phyloP scores from a whole-genome alignment of 768 basidiomycete species.

The Suillus variegatus region DNA sequence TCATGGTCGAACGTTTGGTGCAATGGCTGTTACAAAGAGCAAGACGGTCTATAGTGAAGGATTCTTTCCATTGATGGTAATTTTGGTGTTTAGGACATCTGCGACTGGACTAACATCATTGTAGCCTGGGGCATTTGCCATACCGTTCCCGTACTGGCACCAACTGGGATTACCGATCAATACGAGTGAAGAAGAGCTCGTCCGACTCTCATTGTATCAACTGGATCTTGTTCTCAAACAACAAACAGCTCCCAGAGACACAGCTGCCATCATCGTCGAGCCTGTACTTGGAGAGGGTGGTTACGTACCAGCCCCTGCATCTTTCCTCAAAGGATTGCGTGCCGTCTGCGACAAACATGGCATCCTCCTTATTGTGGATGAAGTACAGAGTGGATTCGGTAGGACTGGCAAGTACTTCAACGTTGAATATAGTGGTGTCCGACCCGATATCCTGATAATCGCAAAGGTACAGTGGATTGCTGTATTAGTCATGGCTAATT shows the following conservation, averaged over 20 bases:
- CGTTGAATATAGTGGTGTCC: slow-evolving; percentile 81
- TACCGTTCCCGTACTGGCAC: slow-evolving; percentile 94
- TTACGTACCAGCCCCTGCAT: slow-evolving; percentile 84
- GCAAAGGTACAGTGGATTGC: slow-evolving; percentile 64
- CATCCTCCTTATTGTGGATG: slow-evolving; percentile 83
- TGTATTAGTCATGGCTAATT: slow-evolving; percentile 11
- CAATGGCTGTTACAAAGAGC: slow-evolving; percentile 91
- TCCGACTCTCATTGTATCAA: slow-evolving; percentile 71
- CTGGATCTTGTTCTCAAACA: slow-evolving; percentile 79
- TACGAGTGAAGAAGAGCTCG: slow-evolving; percentile 58
- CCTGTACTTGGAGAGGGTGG: slow-evolving; percentile 96
- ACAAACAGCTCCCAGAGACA: slow-evolving; percentile 81
- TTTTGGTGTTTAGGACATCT: slow-evolving; percentile 17
- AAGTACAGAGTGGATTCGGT: slow-evolving; percentile 90
- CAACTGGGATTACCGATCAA: slow-evolving; percentile 61
- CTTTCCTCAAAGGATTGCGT: slow-evolving; percentile 79
- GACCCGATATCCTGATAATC: slow-evolving; percentile 85
- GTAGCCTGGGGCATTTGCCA: slow-evolving; percentile 80
- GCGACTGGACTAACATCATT: slow-evolving; percentile 6
- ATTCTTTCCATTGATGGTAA: slow-evolving; percentile 79
- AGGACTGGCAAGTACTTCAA: slow-evolving; percentile 82
- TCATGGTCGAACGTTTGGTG: slow-evolving; percentile 92
- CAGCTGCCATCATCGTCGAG: slow-evolving; percentile 92
- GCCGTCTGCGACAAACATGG: slow-evolving; percentile 84
- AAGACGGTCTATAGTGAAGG: slow-evolving; percentile 91